Evolutionary conservation across 164 flowering plant genomes (phyloP), one percentile per base, ranked within the genome.

Genomic region (Liquidambar formosana): DNA sequence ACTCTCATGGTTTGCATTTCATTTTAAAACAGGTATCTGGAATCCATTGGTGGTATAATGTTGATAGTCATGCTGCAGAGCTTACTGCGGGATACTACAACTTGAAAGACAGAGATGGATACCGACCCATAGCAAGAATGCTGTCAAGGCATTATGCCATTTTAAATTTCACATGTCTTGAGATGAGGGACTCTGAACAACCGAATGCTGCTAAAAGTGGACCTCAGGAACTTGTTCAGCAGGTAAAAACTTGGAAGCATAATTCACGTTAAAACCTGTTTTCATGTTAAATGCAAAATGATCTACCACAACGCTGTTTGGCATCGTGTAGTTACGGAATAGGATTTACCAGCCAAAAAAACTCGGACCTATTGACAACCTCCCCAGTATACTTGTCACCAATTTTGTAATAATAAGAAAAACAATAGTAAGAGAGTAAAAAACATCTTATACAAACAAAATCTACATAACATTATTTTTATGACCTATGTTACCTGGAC

Each of bases 31-130:
- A 94, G 96, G 89, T 90, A 10, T 73, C 96, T 28, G 98, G 97
- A 28, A 85, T 94, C 23, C 97, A 90, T 41, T 94, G 97, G 96
- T 90, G 96, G 95, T 92, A 89, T 71, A 83, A 80, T 49, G 74
- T 67, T 47, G 81, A 75, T 18, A 85, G 73, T 65, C 95, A 89
- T 74, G 98, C 95, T 23, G 89, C 91, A 8, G 97, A 92, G 80
- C 86, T 90, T 27, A 89, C 92, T 14, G 71, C 90, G 33, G 98
- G 98, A 63, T 91, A 76, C 77, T 90, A 92, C 80, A 90, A 91
- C 79, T 57, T 85, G 76, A 75, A 80, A 5, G 80, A 80, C 11
- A 80, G 97, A 77, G 97, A 91, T 64, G 98, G 97, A 13, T 90
- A 92, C 65, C 85, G 91, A 53, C 90, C 97, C 18, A 81, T 92